These are phyloP conservation scores for Microsporum audouinii DNA, from an alignment of 2,329 filamentous ascomycete species.

Conservation along the genomic window DNA sequence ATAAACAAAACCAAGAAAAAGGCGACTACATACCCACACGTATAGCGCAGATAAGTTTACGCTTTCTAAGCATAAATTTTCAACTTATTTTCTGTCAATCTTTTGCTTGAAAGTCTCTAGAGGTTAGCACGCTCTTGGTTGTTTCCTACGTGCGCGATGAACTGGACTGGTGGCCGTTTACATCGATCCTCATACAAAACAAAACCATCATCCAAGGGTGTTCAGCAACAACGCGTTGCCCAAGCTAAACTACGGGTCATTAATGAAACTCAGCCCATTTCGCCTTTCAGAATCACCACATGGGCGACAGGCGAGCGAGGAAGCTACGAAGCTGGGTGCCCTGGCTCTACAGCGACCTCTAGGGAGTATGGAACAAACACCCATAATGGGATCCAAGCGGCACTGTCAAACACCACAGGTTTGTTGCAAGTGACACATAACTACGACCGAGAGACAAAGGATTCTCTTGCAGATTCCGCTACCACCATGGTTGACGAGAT, in stretches of 20 bases:
- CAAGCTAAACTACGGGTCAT: conserved; percentile 16
- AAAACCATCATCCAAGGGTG: conserved; percentile 18
- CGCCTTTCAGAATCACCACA: background rate
- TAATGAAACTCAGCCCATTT: background rate
- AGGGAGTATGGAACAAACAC: background rate
- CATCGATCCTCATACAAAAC: conserved; percentile 29
- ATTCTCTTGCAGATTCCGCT: background rate
- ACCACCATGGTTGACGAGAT: background rate
- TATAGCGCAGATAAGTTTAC: background rate
- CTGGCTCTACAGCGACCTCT: background rate
- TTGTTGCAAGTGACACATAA: too few species aligned
- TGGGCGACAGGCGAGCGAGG: background rate
- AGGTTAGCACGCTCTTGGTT: background rate
- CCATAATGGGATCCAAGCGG: background rate
- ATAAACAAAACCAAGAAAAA: background rate
- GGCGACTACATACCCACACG: background rate
- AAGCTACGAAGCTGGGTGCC: background rate
- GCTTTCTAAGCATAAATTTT: background rate
- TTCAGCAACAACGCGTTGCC: conserved; percentile 26
- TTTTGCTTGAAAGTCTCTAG: background rate
- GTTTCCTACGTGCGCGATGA: conserved; percentile 23
- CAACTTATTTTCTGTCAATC: background rate
- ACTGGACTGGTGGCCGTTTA: conserved; percentile 36
- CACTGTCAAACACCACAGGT: background rate
- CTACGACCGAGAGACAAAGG: background rate